Evolutionary conservation across 192 early-diverging fungal species (phyloP).

Genomic region (Backusella tarrabulga): DNA sequence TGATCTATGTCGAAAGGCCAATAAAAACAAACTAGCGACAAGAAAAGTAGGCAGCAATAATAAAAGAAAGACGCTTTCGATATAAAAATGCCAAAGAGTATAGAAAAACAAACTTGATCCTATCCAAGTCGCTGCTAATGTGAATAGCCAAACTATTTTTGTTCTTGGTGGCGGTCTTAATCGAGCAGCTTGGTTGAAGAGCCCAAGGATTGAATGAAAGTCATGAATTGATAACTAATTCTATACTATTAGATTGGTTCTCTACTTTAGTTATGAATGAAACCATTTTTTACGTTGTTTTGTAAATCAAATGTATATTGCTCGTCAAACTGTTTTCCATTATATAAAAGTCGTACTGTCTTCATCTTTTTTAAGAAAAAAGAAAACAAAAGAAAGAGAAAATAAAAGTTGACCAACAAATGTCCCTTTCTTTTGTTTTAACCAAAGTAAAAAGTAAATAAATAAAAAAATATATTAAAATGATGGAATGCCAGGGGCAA

Average conservation of each 20-base stretch:
- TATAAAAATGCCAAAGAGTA: neutral
- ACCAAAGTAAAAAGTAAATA: neutral
- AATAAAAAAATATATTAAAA: neutral
- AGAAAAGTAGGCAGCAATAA: neutral
- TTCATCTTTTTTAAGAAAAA: conserved; percentile 9
- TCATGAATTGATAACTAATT: neutral
- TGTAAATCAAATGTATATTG: conserved; percentile 16
- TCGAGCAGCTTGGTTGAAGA: conserved; percentile 8
- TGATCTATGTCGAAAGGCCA: neutral
- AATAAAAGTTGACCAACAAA: neutral
- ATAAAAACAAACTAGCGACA: neutral
- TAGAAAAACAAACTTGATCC: neutral
- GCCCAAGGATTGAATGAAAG: neutral
- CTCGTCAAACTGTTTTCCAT: conserved; percentile 9
- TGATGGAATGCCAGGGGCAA: neutral
- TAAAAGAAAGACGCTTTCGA: neutral
- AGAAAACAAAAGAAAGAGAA: conserved; percentile 13
- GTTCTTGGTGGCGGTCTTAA: neutral
- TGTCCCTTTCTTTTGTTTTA: neutral
- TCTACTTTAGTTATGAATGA: neutral
- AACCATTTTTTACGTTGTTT: conserved; percentile 5
- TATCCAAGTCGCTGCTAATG: neutral
- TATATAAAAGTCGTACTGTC: neutral
- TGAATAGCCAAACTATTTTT: neutral
- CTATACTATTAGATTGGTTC: neutral